Conservation (phyloP, 164 flowering plant species). For the Cinnamomum chago region DNA sequence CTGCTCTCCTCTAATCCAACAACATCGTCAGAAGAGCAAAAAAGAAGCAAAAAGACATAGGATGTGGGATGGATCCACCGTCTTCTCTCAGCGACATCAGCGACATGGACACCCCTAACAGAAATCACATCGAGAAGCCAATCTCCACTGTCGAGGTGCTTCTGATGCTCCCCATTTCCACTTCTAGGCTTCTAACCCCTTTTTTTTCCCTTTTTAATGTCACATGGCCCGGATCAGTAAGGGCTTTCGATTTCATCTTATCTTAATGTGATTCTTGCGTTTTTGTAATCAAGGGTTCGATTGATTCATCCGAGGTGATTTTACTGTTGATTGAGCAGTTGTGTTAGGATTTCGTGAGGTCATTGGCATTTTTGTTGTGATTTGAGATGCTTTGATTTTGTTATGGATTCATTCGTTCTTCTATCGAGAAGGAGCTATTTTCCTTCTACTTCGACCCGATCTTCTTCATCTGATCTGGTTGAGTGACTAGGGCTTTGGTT, state of each 20-base stretch:
- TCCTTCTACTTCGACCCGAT: too few species aligned
- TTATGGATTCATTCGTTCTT: too few species aligned
- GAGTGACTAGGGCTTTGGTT: too few species aligned
- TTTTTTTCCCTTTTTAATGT: not conserved
- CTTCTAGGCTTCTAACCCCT: not conserved
- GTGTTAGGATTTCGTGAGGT: too few species aligned
- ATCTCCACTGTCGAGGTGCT: conserved; percentile 58
- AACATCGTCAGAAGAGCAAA: not conserved
- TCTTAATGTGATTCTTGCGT: not conserved
- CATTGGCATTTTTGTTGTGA: too few species aligned
- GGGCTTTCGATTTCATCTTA: not conserved
- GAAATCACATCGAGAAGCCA: conserved; percentile 55
- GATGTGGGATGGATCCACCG: conserved; percentile 1
- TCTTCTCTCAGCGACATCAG: conserved; percentile 8
- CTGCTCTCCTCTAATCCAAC: not conserved
- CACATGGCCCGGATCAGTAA: too few species aligned
- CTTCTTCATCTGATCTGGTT: too few species aligned
- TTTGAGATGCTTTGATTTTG: too few species aligned
- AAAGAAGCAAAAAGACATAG: conserved; percentile 13
- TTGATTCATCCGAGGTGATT: too few species aligned
- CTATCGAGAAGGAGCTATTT: too few species aligned
- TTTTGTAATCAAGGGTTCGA: not conserved
- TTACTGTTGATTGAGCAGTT: too few species aligned
- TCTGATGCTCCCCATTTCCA: not conserved
- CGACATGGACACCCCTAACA: conserved; percentile 79